Conservation (phyloP, 2,329 filamentous ascomycete species). For the Xylariaceae sp. region DNA sequence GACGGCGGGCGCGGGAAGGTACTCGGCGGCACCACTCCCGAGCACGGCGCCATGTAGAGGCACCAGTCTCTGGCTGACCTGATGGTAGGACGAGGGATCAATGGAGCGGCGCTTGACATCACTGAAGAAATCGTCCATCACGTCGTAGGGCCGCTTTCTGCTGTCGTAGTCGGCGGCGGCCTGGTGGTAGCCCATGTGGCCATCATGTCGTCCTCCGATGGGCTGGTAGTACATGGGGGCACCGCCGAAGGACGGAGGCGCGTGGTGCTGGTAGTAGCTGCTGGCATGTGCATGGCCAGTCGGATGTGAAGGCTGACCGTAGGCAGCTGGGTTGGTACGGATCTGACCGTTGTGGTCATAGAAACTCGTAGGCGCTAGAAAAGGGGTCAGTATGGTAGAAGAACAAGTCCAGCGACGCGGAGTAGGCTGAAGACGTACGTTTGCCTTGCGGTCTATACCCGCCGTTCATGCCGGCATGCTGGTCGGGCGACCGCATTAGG, state of each 20-base stretch:
- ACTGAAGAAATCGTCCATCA: constrained; percentile 88
- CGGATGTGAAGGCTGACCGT: constrained; percentile 40
- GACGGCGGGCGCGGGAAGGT: constrained; percentile 43
- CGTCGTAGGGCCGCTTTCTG: constrained; percentile 79
- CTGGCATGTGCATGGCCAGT: constrained; percentile 44
- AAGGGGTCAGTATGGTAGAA: too few species aligned
- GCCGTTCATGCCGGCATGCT: constrained; percentile 38
- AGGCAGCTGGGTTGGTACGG: constrained; percentile 46
- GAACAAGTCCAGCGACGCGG: too few species aligned
- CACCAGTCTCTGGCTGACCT: constrained; percentile 82
- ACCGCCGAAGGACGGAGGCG: constrained; percentile 54
- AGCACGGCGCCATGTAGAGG: constrained; percentile 66
- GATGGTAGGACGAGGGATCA: constrained; percentile 80
- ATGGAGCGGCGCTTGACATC: constrained; percentile 87
- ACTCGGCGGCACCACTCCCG: constrained; percentile 45
- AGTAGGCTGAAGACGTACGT: constrained; percentile 36
- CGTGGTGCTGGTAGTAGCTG: constrained; percentile 54
- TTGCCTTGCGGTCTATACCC: constrained; percentile 49
- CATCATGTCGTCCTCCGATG: constrained; percentile 46
- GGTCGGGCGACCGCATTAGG: constrained; percentile 46
- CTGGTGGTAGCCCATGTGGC: constrained; percentile 57
- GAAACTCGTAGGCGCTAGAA: constrained; percentile 47
- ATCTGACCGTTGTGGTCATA: constrained; percentile 61
- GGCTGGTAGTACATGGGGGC: constrained; percentile 70
- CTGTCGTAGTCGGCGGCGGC: constrained; percentile 48